These are phyloP conservation scores for Cytidiella melzeri DNA, from an alignment of 768 basidiomycete genomes.

Conservation along the genomic window DNA sequence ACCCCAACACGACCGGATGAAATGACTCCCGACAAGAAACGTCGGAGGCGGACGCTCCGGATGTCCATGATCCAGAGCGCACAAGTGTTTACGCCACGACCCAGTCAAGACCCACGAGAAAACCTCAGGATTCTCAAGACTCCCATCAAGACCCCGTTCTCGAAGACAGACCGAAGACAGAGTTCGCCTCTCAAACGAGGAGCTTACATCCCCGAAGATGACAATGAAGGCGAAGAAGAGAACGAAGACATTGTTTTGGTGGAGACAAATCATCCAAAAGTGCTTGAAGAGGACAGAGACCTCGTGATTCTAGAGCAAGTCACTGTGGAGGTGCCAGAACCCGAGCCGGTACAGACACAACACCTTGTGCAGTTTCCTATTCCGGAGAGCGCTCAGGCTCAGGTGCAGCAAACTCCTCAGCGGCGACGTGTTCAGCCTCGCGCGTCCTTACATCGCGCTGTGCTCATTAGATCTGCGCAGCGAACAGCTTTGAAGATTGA, in stretches of 20 bases:
- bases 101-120: constrained; percentile 50
- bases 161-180: constrained; percentile 7
- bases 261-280: constrained; percentile 58
- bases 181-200: constrained; percentile 18
- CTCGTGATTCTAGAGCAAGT: constrained; percentile 70
- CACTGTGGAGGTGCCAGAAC: constrained; percentile 26
- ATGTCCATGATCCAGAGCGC: constrained; percentile 74
- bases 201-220: constrained; percentile 30
- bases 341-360: constrained; percentile 4
- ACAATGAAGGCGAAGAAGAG: constrained; percentile 38
- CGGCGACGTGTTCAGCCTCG: constrained; percentile 25
- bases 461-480: constrained; percentile 66
- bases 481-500: constrained; percentile 48
- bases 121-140: constrained; percentile 61
- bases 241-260: constrained; percentile 47
- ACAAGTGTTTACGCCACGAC: constrained; percentile 65
- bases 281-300: constrained; percentile 61
- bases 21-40: constrained; percentile 26
- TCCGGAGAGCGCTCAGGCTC: constrained; percentile 8
- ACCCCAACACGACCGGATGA: constrained; percentile 38
- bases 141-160: constrained; percentile 37
- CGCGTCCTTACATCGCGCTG: constrained; percentile 58
- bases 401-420: constrained; percentile 17
- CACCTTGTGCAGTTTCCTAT: constrained; percentile 4
- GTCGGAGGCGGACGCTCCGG: constrained; percentile 42